Conservation (phyloP, 179 eudicot species). For the Beta macrorhiza region DNA sequence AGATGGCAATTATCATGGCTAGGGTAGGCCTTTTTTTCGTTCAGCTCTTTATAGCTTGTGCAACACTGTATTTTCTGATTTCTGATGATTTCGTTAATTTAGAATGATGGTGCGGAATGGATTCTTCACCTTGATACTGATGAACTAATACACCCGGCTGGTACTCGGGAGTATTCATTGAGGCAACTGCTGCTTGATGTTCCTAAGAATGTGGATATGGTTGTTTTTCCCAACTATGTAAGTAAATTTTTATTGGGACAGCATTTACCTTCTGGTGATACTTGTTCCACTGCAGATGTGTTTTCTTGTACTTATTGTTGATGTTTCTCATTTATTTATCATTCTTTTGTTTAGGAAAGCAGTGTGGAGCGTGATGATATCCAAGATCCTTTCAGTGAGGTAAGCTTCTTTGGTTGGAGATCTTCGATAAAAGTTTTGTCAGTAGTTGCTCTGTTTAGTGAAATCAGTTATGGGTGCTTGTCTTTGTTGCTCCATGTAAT, state of each 20-base stretch:
- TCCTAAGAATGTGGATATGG: conserved; percentile 82
- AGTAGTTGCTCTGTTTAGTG: conserved; percentile 1
- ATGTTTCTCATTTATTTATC: not conserved
- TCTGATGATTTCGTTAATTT: not conserved
- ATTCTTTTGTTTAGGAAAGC: conserved; percentile 57
- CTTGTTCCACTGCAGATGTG: not conserved
- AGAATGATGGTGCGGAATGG: conserved; percentile 81
- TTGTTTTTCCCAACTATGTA: conserved; percentile 83
- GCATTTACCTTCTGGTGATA: not conserved
- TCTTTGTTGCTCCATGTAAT: not conserved
- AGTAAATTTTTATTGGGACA: conserved; percentile 34
- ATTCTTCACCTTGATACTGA: conserved; percentile 90
- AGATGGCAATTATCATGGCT: conserved; percentile 96
- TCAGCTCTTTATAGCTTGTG: conserved; percentile 1
- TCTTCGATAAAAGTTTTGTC: not conserved
- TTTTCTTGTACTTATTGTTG: conserved; percentile 1
- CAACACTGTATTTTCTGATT: not conserved
- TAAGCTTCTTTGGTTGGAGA: conserved; percentile 21
- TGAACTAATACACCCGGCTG: conserved; percentile 85
- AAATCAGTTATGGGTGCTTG: not conserved
- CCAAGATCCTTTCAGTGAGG: conserved; percentile 85
- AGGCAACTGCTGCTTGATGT: conserved; percentile 69
- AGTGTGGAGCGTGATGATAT: conserved; percentile 79
- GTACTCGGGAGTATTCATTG: conserved; percentile 79
- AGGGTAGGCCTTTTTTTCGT: conserved; percentile 50